Conservation (phyloP, 306 rosid species). For the Amphicarpaea edgeworthii region DNA sequence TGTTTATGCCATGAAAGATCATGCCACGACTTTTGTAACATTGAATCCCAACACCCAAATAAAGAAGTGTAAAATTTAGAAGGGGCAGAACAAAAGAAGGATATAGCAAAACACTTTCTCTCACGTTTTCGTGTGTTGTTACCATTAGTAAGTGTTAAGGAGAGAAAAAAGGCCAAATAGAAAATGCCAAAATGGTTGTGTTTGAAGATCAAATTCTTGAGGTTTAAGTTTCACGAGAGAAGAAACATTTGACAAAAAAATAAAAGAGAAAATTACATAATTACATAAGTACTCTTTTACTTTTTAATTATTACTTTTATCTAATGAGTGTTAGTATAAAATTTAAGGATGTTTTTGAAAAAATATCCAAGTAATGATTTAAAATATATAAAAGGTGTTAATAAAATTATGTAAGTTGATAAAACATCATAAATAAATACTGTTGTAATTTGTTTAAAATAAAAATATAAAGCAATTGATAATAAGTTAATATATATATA, state of each 20-base stretch:
- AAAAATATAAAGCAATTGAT: neutral
- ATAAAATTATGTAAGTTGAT: no score
- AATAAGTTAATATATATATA: no score
- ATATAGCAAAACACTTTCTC: neutral
- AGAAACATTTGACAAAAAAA: neutral
- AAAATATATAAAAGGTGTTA: no score
- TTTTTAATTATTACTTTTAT: no score
- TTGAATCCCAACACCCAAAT: neutral
- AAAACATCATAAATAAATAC: no score
- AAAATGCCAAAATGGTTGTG: neutral
- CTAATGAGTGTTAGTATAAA: no score
- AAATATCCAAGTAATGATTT: no score
- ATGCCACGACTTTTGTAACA: neutral
- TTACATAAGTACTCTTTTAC: no score
- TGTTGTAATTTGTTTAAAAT: no score
- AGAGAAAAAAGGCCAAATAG: neutral
- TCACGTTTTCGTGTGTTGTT: neutral
- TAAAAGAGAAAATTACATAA: no score
- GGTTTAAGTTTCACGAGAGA: neutral
- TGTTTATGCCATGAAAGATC: neutral
- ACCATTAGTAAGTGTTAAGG: neutral
- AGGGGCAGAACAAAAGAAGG: neutral
- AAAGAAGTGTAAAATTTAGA: neutral
- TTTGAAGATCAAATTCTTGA: conserved; percentile 4
- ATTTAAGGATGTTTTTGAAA: no score